Conservation (phyloP, 257 asterid species). For the Ehretia macrophylla region DNA sequence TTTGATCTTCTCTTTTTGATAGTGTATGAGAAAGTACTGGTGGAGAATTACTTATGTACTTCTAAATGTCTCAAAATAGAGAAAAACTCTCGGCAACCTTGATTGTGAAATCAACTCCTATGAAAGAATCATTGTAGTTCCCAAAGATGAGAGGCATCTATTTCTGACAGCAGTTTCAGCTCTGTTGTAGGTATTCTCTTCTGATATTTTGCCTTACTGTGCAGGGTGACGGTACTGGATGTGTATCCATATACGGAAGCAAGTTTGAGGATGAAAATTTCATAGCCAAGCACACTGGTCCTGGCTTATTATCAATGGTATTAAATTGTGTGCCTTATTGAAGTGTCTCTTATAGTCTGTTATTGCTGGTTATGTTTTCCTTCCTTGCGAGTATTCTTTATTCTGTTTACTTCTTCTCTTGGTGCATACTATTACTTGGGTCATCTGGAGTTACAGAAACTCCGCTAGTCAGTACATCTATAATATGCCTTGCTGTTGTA, state of each 20-base stretch:
- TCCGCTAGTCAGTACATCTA: too few relatives aligned
- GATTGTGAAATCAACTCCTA: neutral
- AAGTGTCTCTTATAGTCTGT: neutral
- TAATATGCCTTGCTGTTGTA: too few relatives aligned
- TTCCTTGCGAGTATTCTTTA: neutral
- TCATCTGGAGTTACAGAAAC: too few relatives aligned
- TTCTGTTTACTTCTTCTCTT: neutral
- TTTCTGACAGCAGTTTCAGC: neutral
- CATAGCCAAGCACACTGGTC: conserved; percentile 94
- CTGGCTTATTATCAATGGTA: conserved; percentile 95
- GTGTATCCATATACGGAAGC: conserved; percentile 85
- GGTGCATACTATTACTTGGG: too few relatives aligned
- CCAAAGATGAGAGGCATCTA: neutral
- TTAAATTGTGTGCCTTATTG: conserved; percentile 3
- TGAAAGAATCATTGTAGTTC: neutral
- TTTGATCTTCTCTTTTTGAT: too few relatives aligned
- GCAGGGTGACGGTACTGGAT: conserved; percentile 99
- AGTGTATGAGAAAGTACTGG: too few relatives aligned
- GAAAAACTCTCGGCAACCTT: too few relatives aligned
- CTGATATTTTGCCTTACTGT: conserved; percentile 18
- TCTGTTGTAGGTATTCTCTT: conserved; percentile 1
- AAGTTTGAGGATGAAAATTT: conserved; percentile 95
- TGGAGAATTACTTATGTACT: too few relatives aligned
- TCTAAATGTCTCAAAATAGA: too few relatives aligned
- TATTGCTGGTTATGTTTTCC: neutral